Base-by-base conservation (phyloP, 2,329 filamentous ascomycete genomes). In the Pyrenophora teres region DNA sequence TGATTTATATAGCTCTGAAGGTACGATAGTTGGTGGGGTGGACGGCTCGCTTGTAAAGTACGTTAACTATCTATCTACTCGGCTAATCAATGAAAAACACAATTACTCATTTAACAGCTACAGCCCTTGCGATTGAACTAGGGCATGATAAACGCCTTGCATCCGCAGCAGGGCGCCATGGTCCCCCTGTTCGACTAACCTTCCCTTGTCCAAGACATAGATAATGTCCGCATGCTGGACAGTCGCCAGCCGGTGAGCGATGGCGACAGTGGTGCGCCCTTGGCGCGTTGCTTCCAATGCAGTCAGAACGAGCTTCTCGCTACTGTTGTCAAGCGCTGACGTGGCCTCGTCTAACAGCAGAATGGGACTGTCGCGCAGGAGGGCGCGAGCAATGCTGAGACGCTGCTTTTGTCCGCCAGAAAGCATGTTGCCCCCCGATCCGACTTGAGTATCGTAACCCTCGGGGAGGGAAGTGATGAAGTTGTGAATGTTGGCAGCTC, bases 391-490 rank as follows among this genome's bases (percentile, higher is more conserved):
- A 54, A 91, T 89, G 1, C 88, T 85, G 19, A 94, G 80, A 7
- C 90, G 83, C 67, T 94, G 90, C 19, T 88, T 83, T 70, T 95
- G 90, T 0, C 90, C 90, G 12, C 89, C 88, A 10, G 50, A 90
- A 81, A 31, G 90, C 87, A 76, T 4, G 83, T 37, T 91, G 89
- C 60, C 68, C 33, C 58, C 51, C 2, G 59, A 57, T 3, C 68
- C 69, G 2, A 71, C 46, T 12, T 57, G 37, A 0, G 69, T 72
- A 9, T 57, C 50, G 40, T 67, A 70, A 2, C 62, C 64, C 10
- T 70, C 54, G 0, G 68, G 65, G 7, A 72, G 54, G 2, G 65
- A 70, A 0, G 46, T 18, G 36, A 73, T 58, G 38, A 72, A 73
- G 7, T 66, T 63, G 38, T 71, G 60, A 9, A 71, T 70, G 4